phyloP scores from a whole-genome alignment of 2,329 filamentous ascomycete species.

The Emergomyces pasteurianus region DNA sequence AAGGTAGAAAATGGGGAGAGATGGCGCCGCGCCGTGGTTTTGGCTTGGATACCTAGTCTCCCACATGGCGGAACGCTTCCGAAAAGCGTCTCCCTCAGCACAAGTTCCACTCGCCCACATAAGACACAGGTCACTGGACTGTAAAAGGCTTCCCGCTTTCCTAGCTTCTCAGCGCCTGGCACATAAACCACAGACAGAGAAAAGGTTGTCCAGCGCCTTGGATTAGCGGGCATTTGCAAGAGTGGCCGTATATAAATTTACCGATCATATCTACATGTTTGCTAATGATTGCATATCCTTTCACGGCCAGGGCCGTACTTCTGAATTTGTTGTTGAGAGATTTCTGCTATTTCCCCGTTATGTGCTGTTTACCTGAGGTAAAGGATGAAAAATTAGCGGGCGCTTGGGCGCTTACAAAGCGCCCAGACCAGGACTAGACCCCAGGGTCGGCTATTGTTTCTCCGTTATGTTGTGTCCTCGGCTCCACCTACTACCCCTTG shows the following conservation, averaged over 20 bases:
- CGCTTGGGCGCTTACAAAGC: conserved; percentile 4
- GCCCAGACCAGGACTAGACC: neutral
- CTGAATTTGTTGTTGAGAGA: neutral
- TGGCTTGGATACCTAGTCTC: neutral
- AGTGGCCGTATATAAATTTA: neutral
- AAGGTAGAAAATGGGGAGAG: neutral
- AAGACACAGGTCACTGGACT: neutral
- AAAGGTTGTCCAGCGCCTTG: neutral
- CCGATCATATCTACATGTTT: neutral
- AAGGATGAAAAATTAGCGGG: neutral
- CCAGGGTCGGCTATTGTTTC: neutral
- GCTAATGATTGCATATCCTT: neutral
- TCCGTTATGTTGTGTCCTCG: neutral
- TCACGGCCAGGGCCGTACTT: neutral
- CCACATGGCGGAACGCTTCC: neutral
- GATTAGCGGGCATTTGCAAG: neutral
- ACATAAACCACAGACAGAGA: neutral
- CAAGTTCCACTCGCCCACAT: neutral
- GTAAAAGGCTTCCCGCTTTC: neutral
- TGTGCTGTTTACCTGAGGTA: neutral
- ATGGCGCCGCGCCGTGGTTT: neutral
- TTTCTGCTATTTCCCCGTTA: no score
- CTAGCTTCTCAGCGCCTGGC: neutral
- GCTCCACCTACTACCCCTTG: neutral
- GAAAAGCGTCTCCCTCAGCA: neutral